A percentile compares a stretch with the other conserved stretches of the same genome.
phyloP scores from a whole-genome alignment of 2,329 filamentous ascomycete genomes.

The Cladosporium austrohemisphaericum region DNA sequence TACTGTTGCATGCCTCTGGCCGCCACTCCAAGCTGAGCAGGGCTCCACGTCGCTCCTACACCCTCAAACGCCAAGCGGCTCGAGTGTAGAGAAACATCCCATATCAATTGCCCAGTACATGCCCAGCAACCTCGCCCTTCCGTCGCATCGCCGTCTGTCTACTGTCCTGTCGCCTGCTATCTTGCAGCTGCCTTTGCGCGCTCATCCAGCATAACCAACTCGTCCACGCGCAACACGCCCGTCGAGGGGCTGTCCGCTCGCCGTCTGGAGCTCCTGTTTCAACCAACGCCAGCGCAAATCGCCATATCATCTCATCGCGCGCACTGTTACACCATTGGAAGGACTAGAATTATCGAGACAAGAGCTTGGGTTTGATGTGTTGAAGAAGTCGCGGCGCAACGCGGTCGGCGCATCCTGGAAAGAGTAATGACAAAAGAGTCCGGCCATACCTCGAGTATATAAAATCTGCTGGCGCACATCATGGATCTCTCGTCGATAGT shows the following conservation, averaged over 20 bases:
- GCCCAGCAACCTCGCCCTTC: background rate
- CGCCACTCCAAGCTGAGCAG: background rate
- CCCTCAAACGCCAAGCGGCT: slow-evolving; percentile 5
- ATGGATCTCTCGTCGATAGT: slow-evolving; percentile 34
- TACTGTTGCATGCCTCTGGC: too few relatives aligned
- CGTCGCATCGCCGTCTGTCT: background rate
- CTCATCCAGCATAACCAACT: background rate
- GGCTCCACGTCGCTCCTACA: background rate
- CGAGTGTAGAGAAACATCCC: background rate
- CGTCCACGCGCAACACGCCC: background rate
- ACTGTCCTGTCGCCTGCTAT: background rate
- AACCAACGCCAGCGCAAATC: background rate
- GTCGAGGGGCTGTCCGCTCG: background rate
- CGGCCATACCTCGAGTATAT: background rate
- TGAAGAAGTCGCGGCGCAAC: background rate
- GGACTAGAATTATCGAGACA: background rate
- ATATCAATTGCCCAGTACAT: background rate
- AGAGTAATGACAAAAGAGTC: slow-evolving; percentile 9
- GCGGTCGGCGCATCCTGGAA: slow-evolving; percentile 6
- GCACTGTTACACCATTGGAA: background rate
- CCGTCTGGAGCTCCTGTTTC: background rate
- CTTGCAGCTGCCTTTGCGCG: background rate
- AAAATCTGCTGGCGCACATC: slow-evolving; percentile 4
- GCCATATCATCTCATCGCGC: background rate
- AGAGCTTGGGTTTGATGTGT: background rate